phyloP scores from a whole-genome alignment of 2,329 filamentous ascomycete genomes.

The Aspergillus unguis region DNA sequence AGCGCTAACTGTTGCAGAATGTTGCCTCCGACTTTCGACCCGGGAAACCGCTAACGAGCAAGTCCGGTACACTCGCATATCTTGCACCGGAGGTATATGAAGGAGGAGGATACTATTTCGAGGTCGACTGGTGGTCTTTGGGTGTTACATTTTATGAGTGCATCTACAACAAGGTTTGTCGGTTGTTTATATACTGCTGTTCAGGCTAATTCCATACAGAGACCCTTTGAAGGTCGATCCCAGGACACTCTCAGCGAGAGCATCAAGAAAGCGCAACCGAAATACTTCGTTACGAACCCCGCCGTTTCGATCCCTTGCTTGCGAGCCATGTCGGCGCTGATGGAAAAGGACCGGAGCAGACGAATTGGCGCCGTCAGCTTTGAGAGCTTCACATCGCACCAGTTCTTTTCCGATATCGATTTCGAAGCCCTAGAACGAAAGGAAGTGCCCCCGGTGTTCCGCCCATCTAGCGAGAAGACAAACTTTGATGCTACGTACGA shows the following conservation, averaged over 20 bases:
- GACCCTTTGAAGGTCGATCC: slow-evolving; percentile 87
- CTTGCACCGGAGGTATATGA: slow-evolving; percentile 93
- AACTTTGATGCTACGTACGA: slow-evolving; percentile 99
- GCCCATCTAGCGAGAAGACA: slow-evolving; percentile 93
- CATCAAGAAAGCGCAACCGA: slow-evolving; percentile 77
- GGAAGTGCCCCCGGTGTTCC: slow-evolving; percentile 84
- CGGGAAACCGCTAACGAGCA: slow-evolving; percentile 81
- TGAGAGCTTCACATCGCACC: slow-evolving; percentile 79
- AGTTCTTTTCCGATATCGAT: slow-evolving; percentile 83
- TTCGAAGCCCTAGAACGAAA: slow-evolving; percentile 83
- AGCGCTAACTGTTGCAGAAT: slow-evolving; percentile 58
- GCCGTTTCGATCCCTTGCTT: slow-evolving; percentile 85
- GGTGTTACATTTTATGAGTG: slow-evolving; percentile 99
- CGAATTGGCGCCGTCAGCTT: slow-evolving; percentile 81
- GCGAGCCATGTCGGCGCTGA: slow-evolving; percentile 78
- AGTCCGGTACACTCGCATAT: slow-evolving; percentile 93
- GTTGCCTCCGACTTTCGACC: slow-evolving; percentile 91
- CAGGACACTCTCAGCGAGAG: slow-evolving; percentile 76
- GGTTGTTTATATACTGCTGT: not conserved
- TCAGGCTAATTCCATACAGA: slow-evolving; percentile 51
- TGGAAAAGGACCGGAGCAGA: slow-evolving; percentile 75
- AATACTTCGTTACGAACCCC: slow-evolving; percentile 88
- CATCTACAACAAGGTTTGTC: slow-evolving; percentile 90
- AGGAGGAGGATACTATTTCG: slow-evolving; percentile 81
- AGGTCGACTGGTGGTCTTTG: slow-evolving; percentile 98